Conservation (phyloP, 306 rosid species). For the Medicago arabica region DNA sequence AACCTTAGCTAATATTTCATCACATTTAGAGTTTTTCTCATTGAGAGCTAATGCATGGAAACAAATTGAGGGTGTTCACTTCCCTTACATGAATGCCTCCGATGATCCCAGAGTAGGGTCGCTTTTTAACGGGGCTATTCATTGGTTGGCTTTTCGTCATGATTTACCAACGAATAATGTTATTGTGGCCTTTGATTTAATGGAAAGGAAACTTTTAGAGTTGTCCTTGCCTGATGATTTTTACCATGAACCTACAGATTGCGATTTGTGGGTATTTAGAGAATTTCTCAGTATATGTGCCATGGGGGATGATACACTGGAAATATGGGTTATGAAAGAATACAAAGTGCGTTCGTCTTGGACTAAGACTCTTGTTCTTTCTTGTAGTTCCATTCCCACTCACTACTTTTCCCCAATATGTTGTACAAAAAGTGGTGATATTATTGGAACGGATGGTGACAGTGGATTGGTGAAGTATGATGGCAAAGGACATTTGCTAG, state of each 20-base stretch:
- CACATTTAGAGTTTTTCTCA: background rate
- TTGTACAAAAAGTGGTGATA: background rate
- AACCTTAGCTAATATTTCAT: background rate
- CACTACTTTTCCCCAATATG: background rate
- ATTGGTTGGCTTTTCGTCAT: background rate
- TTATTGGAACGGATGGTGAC: background rate
- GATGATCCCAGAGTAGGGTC: background rate
- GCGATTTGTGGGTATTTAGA: conserved; percentile 22
- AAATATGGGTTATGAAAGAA: conserved; percentile 34
- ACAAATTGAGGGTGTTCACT: background rate
- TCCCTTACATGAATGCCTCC: background rate
- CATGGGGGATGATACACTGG: background rate
- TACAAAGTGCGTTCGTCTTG: conserved; percentile 43
- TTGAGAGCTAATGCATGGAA: conserved; percentile 1
- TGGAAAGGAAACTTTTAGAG: conserved; percentile 12
- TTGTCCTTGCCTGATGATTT: conserved; percentile 13
- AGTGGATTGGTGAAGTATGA: background rate
- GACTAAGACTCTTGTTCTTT: conserved; percentile 25
- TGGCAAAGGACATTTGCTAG: background rate
- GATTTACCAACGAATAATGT: background rate
- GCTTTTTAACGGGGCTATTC: conserved; percentile 19
- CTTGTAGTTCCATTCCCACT: background rate
- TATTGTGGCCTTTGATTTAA: conserved; percentile 38
- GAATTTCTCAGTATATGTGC: conserved; percentile 2
- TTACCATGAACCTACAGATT: background rate